phyloP scores from a whole-genome alignment of 352 stramenopile species.

The Phytophthora lateralis region DNA sequence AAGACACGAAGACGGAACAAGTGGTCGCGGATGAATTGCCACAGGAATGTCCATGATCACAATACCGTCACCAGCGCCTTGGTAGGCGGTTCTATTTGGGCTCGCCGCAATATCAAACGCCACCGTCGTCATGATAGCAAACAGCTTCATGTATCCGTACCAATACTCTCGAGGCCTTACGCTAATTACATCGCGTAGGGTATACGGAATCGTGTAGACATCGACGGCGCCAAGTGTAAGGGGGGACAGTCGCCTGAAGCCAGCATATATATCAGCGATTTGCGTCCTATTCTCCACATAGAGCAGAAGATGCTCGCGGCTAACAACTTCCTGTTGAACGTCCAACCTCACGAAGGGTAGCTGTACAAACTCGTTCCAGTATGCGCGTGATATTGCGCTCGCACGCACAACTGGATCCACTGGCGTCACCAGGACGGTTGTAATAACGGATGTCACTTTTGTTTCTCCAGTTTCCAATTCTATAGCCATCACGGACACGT shows the following conservation, averaged over 20 bases:
- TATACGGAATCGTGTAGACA: conserved; percentile 48
- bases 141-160: conserved; percentile 44
- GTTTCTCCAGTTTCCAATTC: conserved; percentile 43
- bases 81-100: conserved; percentile 37
- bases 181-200: conserved; percentile 27
- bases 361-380: conserved; percentile 42
- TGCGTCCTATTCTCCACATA: conserved; percentile 41
- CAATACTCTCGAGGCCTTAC: conserved; percentile 36
- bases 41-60: conserved; percentile 46
- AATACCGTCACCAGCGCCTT: conserved; percentile 41
- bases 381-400: conserved; percentile 18
- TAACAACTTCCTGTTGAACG: conserved; percentile 32
- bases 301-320: conserved; percentile 46
- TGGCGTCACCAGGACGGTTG: conserved; percentile 38
- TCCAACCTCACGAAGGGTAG: conserved; percentile 51
- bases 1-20: conserved; percentile 17
- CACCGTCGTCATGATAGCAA: conserved; percentile 51
- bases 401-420: conserved; percentile 32
- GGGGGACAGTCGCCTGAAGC: conserved; percentile 22
- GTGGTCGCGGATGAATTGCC: conserved; percentile 31
- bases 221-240: conserved; percentile 30
- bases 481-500: conserved; percentile 39
- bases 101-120: conserved; percentile 38
- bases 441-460: conserved; percentile 10
- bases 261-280: conserved; percentile 48